Evolutionary conservation across 106 monocot species (phyloP).

Genomic region (Dendrobium nobile): DNA sequence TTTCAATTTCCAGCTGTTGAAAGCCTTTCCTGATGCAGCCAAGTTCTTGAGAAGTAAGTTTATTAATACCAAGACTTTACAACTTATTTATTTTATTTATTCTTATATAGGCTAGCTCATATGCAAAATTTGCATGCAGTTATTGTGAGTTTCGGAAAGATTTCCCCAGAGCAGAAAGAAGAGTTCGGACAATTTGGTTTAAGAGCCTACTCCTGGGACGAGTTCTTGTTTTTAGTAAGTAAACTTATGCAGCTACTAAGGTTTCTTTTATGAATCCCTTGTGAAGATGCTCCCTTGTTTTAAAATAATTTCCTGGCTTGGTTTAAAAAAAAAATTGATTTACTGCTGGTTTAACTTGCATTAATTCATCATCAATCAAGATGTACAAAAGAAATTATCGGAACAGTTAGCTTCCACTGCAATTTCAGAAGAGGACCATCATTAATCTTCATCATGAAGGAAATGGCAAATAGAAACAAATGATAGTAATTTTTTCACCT

Average conservation of each 20-base stretch:
- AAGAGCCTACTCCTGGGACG: slow-evolving; percentile 67
- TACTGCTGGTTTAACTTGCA: too few species aligned
- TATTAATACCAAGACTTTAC: not conserved
- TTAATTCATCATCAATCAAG: too few species aligned
- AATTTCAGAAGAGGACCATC: too few species aligned
- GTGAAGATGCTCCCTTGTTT: not conserved
- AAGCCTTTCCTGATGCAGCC: slow-evolving; percentile 56
- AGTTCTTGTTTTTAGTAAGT: slow-evolving; percentile 69
- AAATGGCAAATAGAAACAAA: too few species aligned
- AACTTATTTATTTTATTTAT: not conserved
- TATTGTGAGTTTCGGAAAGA: slow-evolving; percentile 81
- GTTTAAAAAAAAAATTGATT: not conserved
- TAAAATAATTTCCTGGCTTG: not conserved
- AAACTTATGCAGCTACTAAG: not conserved
- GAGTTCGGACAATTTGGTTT: slow-evolving; percentile 64
- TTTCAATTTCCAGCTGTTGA: slow-evolving; percentile 28
- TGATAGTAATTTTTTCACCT: too few species aligned
- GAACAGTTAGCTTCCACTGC: too few species aligned
- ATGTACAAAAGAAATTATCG: too few species aligned
- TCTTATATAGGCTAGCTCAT: not conserved
- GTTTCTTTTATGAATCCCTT: not conserved
- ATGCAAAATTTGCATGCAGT: slow-evolving; percentile 23
- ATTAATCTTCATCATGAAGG: too few species aligned
- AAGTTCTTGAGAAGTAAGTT: slow-evolving; percentile 76
- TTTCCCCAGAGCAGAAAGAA: slow-evolving; percentile 51